phyloP scores from a whole-genome alignment of 768 basidiomycete genomes.

The Tylopilus sp. region DNA sequence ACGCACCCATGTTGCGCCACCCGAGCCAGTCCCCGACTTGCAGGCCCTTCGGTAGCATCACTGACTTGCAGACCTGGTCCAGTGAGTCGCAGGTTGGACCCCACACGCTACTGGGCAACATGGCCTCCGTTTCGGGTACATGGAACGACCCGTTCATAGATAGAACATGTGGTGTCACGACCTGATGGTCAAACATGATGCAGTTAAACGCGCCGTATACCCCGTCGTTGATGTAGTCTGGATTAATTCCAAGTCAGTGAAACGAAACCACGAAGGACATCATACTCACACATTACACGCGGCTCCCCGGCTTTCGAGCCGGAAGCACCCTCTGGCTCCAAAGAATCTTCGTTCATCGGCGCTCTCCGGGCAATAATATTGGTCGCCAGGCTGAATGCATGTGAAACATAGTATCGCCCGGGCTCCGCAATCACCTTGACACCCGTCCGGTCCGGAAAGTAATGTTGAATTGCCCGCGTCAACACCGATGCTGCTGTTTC shows the following conservation, averaged over 20 bases:
- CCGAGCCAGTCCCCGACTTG: conserved; percentile 96
- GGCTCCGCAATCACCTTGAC: conserved; percentile 93
- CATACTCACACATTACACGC: conserved; percentile 84
- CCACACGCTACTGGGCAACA: conserved; percentile 77
- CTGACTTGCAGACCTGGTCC: conserved; percentile 77
- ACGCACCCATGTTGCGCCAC: conserved; percentile 98
- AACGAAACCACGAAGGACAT: conserved; percentile 9
- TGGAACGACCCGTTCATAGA: conserved; percentile 64
- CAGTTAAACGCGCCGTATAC: conserved; percentile 98
- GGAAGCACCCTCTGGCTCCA: conserved; percentile 16
- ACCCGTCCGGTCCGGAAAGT: conserved; percentile 71
- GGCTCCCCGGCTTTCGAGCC: conserved; percentile 36
- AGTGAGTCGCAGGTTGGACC: conserved; percentile 99
- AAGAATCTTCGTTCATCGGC: conserved; percentile 38
- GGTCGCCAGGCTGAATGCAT: conserved; percentile 87
- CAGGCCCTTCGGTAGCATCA: conserved; percentile 61
- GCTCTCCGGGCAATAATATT: conserved; percentile 90
- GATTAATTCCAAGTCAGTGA: conserved; percentile 1
- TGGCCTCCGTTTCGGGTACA: conserved; percentile 35
- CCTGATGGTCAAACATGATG: conserved; percentile 96
- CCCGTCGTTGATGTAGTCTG: conserved; percentile 99
- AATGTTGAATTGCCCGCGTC: conserved; percentile 61
- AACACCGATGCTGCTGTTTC: conserved; percentile 74
- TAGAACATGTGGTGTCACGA: conserved; percentile 79
- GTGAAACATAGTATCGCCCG: conserved; percentile 89